These are phyloP conservation scores for Penicillium lividum DNA, from an alignment of 495 filamentous ascomycete genomes.

Conservation along the genomic window DNA sequence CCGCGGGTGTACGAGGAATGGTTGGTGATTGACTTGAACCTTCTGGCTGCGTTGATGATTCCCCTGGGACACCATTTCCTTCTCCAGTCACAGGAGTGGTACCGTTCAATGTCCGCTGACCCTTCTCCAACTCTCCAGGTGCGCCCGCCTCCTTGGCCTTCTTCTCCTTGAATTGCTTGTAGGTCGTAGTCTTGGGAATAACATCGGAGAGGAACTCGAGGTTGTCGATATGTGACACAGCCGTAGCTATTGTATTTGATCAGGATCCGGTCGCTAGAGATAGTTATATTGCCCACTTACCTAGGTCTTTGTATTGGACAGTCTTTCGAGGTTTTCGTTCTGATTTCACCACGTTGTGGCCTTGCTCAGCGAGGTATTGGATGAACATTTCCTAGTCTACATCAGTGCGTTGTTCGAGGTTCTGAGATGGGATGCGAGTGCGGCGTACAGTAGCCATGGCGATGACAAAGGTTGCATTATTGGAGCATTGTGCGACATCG, in stretches of 20 bases:
- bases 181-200: constrained; percentile 80
- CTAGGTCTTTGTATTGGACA: constrained; percentile 93
- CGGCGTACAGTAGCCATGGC: constrained; percentile 77
- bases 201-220: constrained; percentile 94
- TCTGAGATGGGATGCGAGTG: neutral
- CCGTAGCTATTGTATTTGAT: constrained; percentile 60
- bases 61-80: constrained; percentile 33
- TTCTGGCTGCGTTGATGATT: constrained; percentile 11
- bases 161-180: constrained; percentile 74
- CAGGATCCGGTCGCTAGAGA: neutral
- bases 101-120: constrained; percentile 55
- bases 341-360: constrained; percentile 81
- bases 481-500: constrained; percentile 80
- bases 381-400: constrained; percentile 85
- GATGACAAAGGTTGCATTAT: constrained; percentile 92
- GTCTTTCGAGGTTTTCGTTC: constrained; percentile 91
- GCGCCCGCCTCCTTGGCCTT: constrained; percentile 50
- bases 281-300: constrained; percentile 40
- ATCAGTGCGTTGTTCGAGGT: constrained; percentile 15
- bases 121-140: constrained; percentile 47
- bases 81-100: constrained; percentile 21
- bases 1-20: constrained; percentile 32
- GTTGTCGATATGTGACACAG: constrained; percentile 86
- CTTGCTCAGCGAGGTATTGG: constrained; percentile 83
- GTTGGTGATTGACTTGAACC: constrained; percentile 28